phyloP scores from a whole-genome alignment of 495 filamentous ascomycete genomes.

The Bryoglossum gracile region DNA sequence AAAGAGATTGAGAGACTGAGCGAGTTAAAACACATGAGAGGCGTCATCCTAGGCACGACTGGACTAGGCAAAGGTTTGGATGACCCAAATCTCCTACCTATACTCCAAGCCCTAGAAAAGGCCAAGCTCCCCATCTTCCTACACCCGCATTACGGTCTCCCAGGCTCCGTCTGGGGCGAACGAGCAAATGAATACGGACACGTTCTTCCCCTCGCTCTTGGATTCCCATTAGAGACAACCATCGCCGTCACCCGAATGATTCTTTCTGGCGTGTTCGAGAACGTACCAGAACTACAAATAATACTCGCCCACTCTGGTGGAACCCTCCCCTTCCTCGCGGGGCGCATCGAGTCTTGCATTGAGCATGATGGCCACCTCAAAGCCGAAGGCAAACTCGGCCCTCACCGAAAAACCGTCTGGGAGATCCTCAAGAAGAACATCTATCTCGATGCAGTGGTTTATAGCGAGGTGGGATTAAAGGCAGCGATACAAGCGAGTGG shows the following conservation, averaged over 20 bases:
- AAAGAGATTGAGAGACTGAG: constrained; percentile 56
- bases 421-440: constrained; percentile 80
- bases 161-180: constrained; percentile 67
- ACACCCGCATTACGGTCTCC: constrained; percentile 91
- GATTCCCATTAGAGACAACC: constrained; percentile 91
- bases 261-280: constrained; percentile 76
- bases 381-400: constrained; percentile 35
- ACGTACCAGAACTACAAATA: constrained; percentile 60
- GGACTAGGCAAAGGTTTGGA: constrained; percentile 79
- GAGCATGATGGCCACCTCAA: constrained; percentile 68
- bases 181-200: constrained; percentile 72
- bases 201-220: constrained; percentile 77
- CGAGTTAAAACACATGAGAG: constrained; percentile 59
- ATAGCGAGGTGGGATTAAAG: constrained; percentile 25
- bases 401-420: constrained; percentile 57
- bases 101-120: constrained; percentile 63
- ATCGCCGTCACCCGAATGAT: constrained; percentile 87
- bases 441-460: constrained; percentile 65
- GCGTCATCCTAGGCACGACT: constrained; percentile 81
- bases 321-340: constrained; percentile 82
- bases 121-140: constrained; percentile 65
- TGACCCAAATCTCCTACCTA: constrained; percentile 60
- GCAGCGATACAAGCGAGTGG: constrained; percentile 25
- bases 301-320: constrained; percentile 86
- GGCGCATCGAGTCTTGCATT: constrained; percentile 82